A percentile compares a stretch with the other conserved stretches of the same genome.
These are phyloP conservation scores for Apiospora sp. DNA, from an alignment of 2,329 filamentous ascomycete genomes.

Conservation along the genomic window DNA sequence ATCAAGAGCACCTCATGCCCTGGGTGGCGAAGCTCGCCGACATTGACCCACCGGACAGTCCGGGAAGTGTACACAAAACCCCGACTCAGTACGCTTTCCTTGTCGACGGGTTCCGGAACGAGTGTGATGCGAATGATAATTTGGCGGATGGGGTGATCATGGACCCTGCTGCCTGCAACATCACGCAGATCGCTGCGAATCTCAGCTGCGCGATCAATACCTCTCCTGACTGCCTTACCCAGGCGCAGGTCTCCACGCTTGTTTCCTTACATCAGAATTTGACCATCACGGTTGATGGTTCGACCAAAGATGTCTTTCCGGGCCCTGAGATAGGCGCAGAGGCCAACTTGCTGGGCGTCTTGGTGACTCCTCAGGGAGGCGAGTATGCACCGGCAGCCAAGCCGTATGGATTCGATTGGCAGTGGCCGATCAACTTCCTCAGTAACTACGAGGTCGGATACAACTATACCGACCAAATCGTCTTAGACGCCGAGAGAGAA, in stretches of 20 bases:
- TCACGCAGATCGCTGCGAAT: slow-evolving; percentile 44
- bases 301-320: slow-evolving; percentile 37
- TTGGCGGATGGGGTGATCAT: slow-evolving; percentile 51
- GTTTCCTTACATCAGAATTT: slow-evolving; percentile 40
- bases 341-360: slow-evolving; percentile 28
- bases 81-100: slow-evolving; percentile 49
- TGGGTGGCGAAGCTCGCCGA: slow-evolving; percentile 40
- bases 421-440: slow-evolving; percentile 35
- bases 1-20: slow-evolving; percentile 36
- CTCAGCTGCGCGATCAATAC: slow-evolving; percentile 40
- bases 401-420: slow-evolving; percentile 15
- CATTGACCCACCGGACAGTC: slow-evolving; percentile 48
- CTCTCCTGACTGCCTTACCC: slow-evolving; percentile 47
- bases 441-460: slow-evolving; percentile 32
- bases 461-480: slow-evolving; percentile 39
- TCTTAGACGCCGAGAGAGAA: slow-evolving; percentile 37
- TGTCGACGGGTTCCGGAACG: slow-evolving; percentile 48
- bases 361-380: not conserved
- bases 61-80: slow-evolving; percentile 48
- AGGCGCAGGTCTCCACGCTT: slow-evolving; percentile 47
- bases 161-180: slow-evolving; percentile 48
- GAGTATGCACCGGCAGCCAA: not conserved
- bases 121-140: slow-evolving; percentile 54
- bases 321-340: slow-evolving; percentile 33
- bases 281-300: slow-evolving; percentile 31